These are phyloP conservation scores for Wickerhamiella siamensis DNA, from an alignment of 805 yeast species.

Conservation along the genomic window DNA sequence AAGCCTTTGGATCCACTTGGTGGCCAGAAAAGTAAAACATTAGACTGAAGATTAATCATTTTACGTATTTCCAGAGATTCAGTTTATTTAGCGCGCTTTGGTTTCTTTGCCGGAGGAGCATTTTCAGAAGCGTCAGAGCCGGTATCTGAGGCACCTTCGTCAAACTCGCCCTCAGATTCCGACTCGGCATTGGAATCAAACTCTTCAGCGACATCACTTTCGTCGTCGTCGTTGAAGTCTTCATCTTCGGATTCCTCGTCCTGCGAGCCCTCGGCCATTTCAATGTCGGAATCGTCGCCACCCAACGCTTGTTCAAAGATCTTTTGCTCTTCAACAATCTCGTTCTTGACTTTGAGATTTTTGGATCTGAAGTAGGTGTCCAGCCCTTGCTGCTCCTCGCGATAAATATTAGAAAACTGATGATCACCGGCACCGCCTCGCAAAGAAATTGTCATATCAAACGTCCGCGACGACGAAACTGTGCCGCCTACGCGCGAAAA, in stretches of 20 bases:
- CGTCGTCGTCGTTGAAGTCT: slow-evolving; percentile 58
- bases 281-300: slow-evolving; percentile 35
- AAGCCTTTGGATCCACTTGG: not conserved
- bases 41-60: not conserved
- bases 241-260: slow-evolving; percentile 52
- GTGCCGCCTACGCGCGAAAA: slow-evolving; percentile 83
- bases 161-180: slow-evolving; percentile 21
- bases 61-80: not conserved
- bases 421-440: slow-evolving; percentile 55
- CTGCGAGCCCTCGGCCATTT: slow-evolving; percentile 46
- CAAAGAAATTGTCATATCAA: slow-evolving; percentile 71
- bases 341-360: slow-evolving; percentile 71
- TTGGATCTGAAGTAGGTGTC: slow-evolving; percentile 66
- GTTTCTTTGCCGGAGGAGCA: not conserved
- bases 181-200: slow-evolving; percentile 51
- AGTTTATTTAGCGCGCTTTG: not conserved
- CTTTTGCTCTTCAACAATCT: slow-evolving; percentile 75
- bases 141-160: slow-evolving; percentile 11
- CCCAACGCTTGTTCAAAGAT: slow-evolving; percentile 65
- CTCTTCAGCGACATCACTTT: slow-evolving; percentile 71
- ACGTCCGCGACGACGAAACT: slow-evolving; percentile 66
- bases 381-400: slow-evolving; percentile 73
- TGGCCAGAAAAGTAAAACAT: too few relatives aligned
- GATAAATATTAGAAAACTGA: slow-evolving; percentile 73
- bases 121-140: not conserved